A percentile compares a stretch with the other conserved stretches of the same genome.
phyloP scores from a whole-genome alignment of 495 filamentous ascomycete genomes.

The Neurospora tetraspora region DNA sequence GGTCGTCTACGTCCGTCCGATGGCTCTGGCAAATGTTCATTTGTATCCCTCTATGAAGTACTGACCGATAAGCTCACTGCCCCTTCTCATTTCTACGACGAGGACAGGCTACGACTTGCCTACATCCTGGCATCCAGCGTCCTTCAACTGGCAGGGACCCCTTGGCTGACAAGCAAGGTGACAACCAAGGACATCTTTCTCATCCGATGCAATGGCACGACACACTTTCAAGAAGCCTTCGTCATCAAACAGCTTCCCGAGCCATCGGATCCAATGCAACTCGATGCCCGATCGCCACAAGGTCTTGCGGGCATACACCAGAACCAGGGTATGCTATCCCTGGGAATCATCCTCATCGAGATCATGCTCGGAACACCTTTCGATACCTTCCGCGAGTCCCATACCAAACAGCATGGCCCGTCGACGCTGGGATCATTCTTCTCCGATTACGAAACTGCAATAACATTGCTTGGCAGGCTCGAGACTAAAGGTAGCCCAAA shows the following conservation, averaged over 20 bases:
- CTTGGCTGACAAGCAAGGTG: background rate
- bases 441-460: background rate
- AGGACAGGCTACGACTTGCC: background rate
- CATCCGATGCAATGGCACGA: background rate
- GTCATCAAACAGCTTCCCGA: background rate
- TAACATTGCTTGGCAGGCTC: background rate
- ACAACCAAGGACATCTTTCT: background rate
- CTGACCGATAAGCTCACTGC: background rate
- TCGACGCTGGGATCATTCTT: background rate
- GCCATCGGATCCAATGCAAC: background rate
- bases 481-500: background rate
- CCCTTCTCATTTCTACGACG: background rate
- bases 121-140: background rate
- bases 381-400: background rate
- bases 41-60: background rate
- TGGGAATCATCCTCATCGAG: slow-evolving; percentile 14
- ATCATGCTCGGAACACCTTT: slow-evolving; percentile 6
- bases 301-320: background rate
- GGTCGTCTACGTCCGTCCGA: background rate
- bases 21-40: background rate
- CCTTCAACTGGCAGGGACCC: background rate
- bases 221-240: background rate
- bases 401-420: background rate
- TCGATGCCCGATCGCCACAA: background rate
- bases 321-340: slow-evolving; percentile 2